Conservation (phyloP, 2,329 filamentous ascomycete genomes). For the Dendryphion nanum region DNA sequence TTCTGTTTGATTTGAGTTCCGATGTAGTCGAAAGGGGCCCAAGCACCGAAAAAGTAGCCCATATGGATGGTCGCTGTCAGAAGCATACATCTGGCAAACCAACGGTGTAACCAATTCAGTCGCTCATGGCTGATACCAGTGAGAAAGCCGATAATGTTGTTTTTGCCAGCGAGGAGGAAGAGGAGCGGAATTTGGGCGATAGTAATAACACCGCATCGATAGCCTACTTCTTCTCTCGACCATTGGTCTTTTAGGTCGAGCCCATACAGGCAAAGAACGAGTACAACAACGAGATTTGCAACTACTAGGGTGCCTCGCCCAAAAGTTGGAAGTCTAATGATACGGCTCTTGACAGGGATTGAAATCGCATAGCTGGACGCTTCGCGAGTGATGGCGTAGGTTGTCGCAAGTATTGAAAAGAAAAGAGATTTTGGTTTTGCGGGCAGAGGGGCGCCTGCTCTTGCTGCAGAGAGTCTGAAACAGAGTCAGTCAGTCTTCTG, state of each 20-base stretch:
- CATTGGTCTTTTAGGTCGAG: conserved; percentile 51
- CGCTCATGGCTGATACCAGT: conserved; percentile 66
- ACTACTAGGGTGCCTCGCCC: conserved; percentile 41
- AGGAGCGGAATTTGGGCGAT: conserved; percentile 56
- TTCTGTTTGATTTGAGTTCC: conserved; percentile 59
- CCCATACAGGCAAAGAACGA: conserved; percentile 57
- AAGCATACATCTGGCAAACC: conserved; percentile 68
- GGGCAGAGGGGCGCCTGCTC: conserved; percentile 41
- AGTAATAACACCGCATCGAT: conserved; percentile 54
- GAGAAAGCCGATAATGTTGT: conserved; percentile 60
- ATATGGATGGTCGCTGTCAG: conserved; percentile 68
- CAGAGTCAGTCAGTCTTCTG: too few species aligned
- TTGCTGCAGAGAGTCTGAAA: conserved; percentile 46
- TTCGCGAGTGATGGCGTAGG: conserved; percentile 56
- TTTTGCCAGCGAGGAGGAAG: conserved; percentile 55
- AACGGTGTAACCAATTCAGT: conserved; percentile 72
- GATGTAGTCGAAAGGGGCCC: conserved; percentile 60
- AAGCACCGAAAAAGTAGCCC: conserved; percentile 66
- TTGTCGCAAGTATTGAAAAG: conserved; percentile 50
- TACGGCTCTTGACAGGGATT: conserved; percentile 32
- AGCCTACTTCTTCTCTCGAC: conserved; percentile 57
- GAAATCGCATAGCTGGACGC: conserved; percentile 48
- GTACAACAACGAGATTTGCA: conserved; percentile 51
- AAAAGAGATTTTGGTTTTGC: conserved; percentile 55
- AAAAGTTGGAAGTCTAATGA: conserved; percentile 41